phyloP scores from a whole-genome alignment of 176 grass and related monocot species.

The Bolboschoenus planiculmis region DNA sequence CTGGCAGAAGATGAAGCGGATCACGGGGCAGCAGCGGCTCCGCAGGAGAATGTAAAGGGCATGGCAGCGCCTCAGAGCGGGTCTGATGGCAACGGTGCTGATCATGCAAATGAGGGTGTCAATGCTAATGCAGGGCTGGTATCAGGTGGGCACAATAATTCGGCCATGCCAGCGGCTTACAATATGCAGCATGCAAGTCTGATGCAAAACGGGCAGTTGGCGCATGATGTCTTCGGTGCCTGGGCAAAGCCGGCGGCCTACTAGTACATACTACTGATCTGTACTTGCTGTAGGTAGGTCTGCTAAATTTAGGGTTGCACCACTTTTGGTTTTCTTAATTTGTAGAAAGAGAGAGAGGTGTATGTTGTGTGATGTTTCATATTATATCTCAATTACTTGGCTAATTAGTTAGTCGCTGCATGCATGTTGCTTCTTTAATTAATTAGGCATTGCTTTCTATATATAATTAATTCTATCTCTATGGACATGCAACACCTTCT shows the following conservation, averaged over 20 bases:
- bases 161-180: background rate
- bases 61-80: slow-evolving; percentile 24
- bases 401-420: slow-evolving; percentile 29
- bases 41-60: slow-evolving; percentile 1
- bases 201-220: slow-evolving; percentile 29
- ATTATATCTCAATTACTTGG: slow-evolving; percentile 9
- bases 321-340: slow-evolving; percentile 13
- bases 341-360: background rate
- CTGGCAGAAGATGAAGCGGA: slow-evolving; percentile 45
- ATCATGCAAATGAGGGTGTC: background rate
- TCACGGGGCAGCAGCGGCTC: slow-evolving; percentile 23
- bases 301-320: slow-evolving; percentile 14
- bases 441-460: background rate
- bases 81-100: slow-evolving; percentile 24
- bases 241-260: slow-evolving; percentile 51
- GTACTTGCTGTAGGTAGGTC: too few relatives aligned
- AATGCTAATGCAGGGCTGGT: background rate
- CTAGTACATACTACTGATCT: background rate
- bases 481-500: background rate
- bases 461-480: background rate
- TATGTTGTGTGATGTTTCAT: slow-evolving; percentile 24
- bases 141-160: background rate
- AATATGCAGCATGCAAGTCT: slow-evolving; percentile 35
- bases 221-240: slow-evolving; percentile 59
- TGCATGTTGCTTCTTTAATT: background rate